Evolutionary conservation across 345 rosid species (phyloP).

Genomic region (Acer saccharum): DNA sequence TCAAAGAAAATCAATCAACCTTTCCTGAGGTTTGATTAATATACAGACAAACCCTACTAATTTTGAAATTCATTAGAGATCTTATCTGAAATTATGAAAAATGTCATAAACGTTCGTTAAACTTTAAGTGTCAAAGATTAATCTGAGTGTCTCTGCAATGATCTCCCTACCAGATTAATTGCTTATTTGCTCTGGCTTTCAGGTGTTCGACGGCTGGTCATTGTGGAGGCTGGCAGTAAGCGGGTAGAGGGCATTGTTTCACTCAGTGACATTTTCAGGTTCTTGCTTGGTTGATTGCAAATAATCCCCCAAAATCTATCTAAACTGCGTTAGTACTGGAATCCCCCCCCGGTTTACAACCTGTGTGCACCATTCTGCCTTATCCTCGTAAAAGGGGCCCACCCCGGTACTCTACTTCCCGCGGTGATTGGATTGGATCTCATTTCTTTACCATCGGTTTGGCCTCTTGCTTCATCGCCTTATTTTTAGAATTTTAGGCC

Average conservation of each 20-base stretch:
- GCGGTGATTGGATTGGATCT: not conserved
- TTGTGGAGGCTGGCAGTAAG: slow-evolving; percentile 83
- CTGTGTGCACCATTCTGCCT: slow-evolving; percentile 26
- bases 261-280: slow-evolving; percentile 59
- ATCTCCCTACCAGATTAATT: not conserved
- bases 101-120: too few relatives aligned
- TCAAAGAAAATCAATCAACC: too few relatives aligned
- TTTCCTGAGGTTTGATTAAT: too few relatives aligned
- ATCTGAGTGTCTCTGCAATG: not conserved
- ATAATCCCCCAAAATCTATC: slow-evolving; percentile 7
- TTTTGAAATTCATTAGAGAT: too few relatives aligned
- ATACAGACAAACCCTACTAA: too few relatives aligned
- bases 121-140: too few relatives aligned
- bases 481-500: slow-evolving; percentile 40
- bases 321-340: slow-evolving; percentile 20
- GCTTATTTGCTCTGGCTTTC: slow-evolving; percentile 11
- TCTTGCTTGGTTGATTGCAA: slow-evolving; percentile 53
- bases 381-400: slow-evolving; percentile 1
- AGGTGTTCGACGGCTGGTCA: slow-evolving; percentile 72
- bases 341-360: slow-evolving; percentile 4
- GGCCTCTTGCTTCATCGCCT: slow-evolving; percentile 39
- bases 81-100: too few relatives aligned
- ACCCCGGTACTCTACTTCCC: not conserved
- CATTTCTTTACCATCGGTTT: slow-evolving; percentile 30
- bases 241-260: slow-evolving; percentile 78